Evolutionary conservation across 148 eudicot species (phyloP), one percentile per base, ranked within the genome.

Genomic region (Mesembryanthemum crystallinum): DNA sequence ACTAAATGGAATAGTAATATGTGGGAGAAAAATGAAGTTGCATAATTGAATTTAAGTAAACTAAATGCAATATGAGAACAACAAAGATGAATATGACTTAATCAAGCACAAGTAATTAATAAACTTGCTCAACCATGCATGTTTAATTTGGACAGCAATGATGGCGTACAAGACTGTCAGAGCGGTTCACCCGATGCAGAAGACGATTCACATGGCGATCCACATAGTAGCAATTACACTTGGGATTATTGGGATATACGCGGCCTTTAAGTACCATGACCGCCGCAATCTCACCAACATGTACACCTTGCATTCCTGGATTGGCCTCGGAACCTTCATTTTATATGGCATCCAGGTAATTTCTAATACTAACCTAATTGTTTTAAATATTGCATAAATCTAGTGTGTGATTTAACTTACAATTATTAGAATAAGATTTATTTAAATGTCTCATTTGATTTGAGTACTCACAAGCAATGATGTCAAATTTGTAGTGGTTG

Each of bases 291-390:
- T 86, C 13, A 71, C 76, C 27, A 74, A 91, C 70, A 82, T 93
- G 97, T 82, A 83, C 52, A 87, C 82, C 77, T 77, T 93, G 73
- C 97, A 93, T 73, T 91, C 98, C 5, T 93, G 98, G 98, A 87
- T 93, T 2, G 98, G 98, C 58, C 87, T 93, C 52, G 61, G 69
- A 76, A 89, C 98, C 54, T 84, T 93, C 83, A 84, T 86, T 80
- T 68, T 89, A 28, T 93, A 82, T 65, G 86, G 89, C n/a, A 37
- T 91, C 37, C 98, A 93, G 92, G 98, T 91, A 86, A 25, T 0
- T 35, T n/a, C 3, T 35, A 35, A 35, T 35, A 35, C 6, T 35
- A 2, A 6, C 6, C 39, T 3, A 35, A 35, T 35, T 35, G 39
- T 35, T 35, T 35, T 35, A 6, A 35, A 35, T 35, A 35, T 35